Evolutionary conservation across 306 rosid species (phyloP), one percentile per base, ranked within the genome.

Genomic region (Cercis canadensis): DNA sequence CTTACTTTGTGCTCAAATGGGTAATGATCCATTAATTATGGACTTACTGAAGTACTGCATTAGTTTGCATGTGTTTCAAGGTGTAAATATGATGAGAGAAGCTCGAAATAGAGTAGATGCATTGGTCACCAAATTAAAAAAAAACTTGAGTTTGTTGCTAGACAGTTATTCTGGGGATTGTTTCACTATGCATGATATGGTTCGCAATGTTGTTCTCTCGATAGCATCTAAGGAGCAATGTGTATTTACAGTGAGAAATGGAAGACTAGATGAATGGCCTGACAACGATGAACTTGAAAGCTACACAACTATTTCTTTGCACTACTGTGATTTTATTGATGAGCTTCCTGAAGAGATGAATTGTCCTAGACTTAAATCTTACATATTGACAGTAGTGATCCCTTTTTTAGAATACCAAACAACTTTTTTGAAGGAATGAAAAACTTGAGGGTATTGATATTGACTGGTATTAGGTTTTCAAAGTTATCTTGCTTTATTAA

Each of bases 11-110:
- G 58, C 58, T 65, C 57, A 32, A 31, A 8, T 14, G 0, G 5
- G 0, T 16, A 16, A 31, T 31, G 11, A 52, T 0, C 0, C 17
- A 8, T 0, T 47, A 0, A 0, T 7, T 13, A 33, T 5, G 11
- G 58, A 65, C 45, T 0, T 49, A 3, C 3, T 49, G 24, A 65
- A 21, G 31, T 1, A 47, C 7, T 44, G 45, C 19, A 29, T 10
- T 4, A 44, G 62, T 14, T 7, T 57, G n/a, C n/a, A n/a, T n/a
- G n/a, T n/a, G n/a, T n/a, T n/a, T n/a, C n/a, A n/a, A n/a, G n/a
- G n/a, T n/a, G n/a, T n/a, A n/a, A n/a, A n/a, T n/a, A n/a, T n/a
- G n/a, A n/a, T 24, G 62, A 24, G 2, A 4, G 31, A 32, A 1
- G 31, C n/a, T 31, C 40, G 3, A 3, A 7, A 12, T 11, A 11